phyloP scores from a whole-genome alignment of 148 eudicot species.

The Silene conica region DNA sequence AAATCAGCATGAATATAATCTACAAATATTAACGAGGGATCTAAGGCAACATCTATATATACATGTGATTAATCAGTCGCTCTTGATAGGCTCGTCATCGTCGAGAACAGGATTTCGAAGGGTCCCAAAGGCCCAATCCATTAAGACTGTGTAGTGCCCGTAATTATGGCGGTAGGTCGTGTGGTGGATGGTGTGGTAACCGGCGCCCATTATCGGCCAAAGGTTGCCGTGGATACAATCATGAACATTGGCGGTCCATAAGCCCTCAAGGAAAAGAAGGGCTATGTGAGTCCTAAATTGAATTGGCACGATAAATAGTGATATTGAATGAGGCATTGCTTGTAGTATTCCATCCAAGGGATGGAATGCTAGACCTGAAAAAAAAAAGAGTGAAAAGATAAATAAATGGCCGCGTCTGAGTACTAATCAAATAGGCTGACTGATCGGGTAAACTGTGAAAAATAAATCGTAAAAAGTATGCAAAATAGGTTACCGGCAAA shows the following conservation, averaged over 20 bases:
- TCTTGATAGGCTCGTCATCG: slow-evolving; percentile 48
- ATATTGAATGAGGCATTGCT: slow-evolving; percentile 67
- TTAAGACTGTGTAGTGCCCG: slow-evolving; percentile 82
- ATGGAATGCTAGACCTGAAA: slow-evolving; percentile 77
- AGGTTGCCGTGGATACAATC: slow-evolving; percentile 76
- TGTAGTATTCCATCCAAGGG: slow-evolving; percentile 88
- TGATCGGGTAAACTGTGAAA: too few relatives aligned
- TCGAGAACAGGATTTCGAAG: slow-evolving; percentile 48
- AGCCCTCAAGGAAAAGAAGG: slow-evolving; percentile 57
- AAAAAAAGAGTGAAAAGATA: neutral
- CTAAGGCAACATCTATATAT: neutral
- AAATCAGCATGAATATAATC: neutral
- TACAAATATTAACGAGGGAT: neutral
- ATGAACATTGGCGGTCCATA: slow-evolving; percentile 93
- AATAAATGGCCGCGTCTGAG: neutral
- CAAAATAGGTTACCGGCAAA: slow-evolving; percentile 62
- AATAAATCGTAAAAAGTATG: neutral
- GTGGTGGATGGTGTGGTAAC: slow-evolving; percentile 93
- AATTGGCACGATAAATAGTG: slow-evolving; percentile 59
- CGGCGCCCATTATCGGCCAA: slow-evolving; percentile 99
- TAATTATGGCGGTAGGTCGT: slow-evolving; percentile 87
- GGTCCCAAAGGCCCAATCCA: slow-evolving; percentile 99
- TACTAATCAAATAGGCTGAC: too few relatives aligned
- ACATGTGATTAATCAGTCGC: neutral
- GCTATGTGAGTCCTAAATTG: slow-evolving; percentile 63